These are phyloP conservation scores for Apiotrichum porosum DNA, from an alignment of 1,284 basidiomycete genomes.

Conservation along the genomic window DNA sequence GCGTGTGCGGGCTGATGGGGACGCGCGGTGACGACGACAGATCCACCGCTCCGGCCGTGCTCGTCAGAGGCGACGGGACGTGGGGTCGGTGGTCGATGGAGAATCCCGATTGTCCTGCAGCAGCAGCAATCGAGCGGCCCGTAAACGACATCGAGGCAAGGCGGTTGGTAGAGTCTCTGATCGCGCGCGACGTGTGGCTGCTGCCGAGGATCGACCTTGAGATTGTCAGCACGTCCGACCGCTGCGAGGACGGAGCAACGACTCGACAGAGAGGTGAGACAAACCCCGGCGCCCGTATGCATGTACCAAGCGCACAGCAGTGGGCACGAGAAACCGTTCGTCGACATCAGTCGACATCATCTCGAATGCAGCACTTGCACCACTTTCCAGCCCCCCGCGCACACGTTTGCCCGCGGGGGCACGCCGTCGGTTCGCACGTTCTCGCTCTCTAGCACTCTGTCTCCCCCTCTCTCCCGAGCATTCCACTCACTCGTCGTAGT, in stretches of 20 bases:
- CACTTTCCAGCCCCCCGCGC: too few relatives aligned
- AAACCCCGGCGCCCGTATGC: neutral
- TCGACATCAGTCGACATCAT: too few relatives aligned
- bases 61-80: slow-evolving; percentile 31
- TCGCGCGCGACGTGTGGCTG: slow-evolving; percentile 27
- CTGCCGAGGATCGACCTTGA: slow-evolving; percentile 4
- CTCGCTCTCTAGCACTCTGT: too few relatives aligned
- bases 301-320: neutral
- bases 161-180: slow-evolving; percentile 41
- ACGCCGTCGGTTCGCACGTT: too few relatives aligned
- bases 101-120: slow-evolving; percentile 2
- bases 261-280: neutral
- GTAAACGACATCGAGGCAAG: slow-evolving; percentile 43
- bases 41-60: slow-evolving; percentile 13
- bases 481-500: slow-evolving; percentile 5
- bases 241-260: neutral
- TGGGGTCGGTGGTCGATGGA: slow-evolving; percentile 23
- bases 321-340: neutral
- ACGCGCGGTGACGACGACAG: slow-evolving; percentile 12
- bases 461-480: too few relatives aligned
- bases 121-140: neutral
- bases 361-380: too few relatives aligned
- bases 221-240: too few relatives aligned
- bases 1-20: neutral
- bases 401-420: too few relatives aligned